Evolutionary conservation across 352 stramenopile genomes (phyloP), one percentile per base, ranked within the genome.

Genomic region (Phytophthora multivora): DNA sequence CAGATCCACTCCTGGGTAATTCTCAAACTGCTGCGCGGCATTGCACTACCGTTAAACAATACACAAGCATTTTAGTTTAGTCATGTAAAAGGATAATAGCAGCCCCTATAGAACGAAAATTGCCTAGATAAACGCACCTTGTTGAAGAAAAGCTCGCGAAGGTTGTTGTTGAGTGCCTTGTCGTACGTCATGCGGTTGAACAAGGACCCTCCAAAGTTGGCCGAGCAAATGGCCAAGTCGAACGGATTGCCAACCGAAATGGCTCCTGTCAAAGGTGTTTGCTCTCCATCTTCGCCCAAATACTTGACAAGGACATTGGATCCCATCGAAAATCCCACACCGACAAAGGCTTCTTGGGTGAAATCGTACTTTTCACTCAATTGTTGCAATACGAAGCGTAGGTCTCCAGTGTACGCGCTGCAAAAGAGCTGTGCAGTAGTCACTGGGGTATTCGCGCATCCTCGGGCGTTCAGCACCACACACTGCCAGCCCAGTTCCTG

Each of bases 251-350:
- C 79, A 6, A 92, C 71, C 10, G 83, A 89, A 19, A 94, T 67
- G 8, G 67, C 83, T 11, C 77, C 85, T 0, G 74, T 80, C 3
- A 92, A 59, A 2, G 61, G 57, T 4, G 71, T 61, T 26, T 69
- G n/a, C 0, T 83, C 63, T 2, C 63, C 48, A 45, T 91, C 70
- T 60, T 94, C 85, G 0, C 85, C 85, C 8, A 94, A 51, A 69
- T 86, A 94, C 65, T 94, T 94, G 39, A 89, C 77, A 42, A 94
- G 61, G 12, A 91, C 74, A 58, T 94, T 94, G 13, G 80, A 80
- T 23, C 85, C 85, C 71, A 91, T 86, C 21, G 80, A 94, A 51
- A 89, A 94, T 1, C 85, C 85, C 9, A 87, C 70, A 3, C 58
- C 83, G 5, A 94, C 56, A 58, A 89, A 81, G 5, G 71, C 55